Evolutionary conservation across 2,329 filamentous ascomycete species (phyloP).

Genomic region (Alternaria infectoria): DNA sequence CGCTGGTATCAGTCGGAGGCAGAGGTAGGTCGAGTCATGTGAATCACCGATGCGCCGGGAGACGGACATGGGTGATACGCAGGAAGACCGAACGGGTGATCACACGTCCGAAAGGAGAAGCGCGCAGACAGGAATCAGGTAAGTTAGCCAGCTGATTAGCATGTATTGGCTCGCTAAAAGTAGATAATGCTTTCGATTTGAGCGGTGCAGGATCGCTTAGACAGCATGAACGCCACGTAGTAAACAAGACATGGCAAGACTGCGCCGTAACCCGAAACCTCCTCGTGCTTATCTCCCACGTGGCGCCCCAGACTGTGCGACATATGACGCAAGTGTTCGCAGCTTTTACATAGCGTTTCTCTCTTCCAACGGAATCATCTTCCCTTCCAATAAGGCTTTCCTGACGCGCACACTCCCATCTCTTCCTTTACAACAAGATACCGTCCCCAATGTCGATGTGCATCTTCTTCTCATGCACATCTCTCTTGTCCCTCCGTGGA

Average conservation of each 20-base stretch:
- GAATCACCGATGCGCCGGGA: neutral
- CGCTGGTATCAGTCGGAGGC: neutral
- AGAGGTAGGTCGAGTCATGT: neutral
- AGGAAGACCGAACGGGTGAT: neutral
- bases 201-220: neutral
- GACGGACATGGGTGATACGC: neutral
- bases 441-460: neutral
- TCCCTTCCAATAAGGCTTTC: neutral
- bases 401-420: too few species aligned
- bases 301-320: neutral
- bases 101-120: neutral
- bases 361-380: neutral
- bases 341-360: too few species aligned
- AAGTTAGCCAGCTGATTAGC: neutral
- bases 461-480: neutral
- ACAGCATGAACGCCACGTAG: neutral
- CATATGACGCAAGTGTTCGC: neutral
- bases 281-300: neutral
- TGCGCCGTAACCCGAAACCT: neutral
- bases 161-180: neutral
- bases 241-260: neutral
- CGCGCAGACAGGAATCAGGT: neutral
- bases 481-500: neutral
- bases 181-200: neutral
- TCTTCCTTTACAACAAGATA: neutral